Evolutionary conservation across 257 asterid species (phyloP), one percentile per base, ranked within the genome.

Genomic region (Primulina tabacum): DNA sequence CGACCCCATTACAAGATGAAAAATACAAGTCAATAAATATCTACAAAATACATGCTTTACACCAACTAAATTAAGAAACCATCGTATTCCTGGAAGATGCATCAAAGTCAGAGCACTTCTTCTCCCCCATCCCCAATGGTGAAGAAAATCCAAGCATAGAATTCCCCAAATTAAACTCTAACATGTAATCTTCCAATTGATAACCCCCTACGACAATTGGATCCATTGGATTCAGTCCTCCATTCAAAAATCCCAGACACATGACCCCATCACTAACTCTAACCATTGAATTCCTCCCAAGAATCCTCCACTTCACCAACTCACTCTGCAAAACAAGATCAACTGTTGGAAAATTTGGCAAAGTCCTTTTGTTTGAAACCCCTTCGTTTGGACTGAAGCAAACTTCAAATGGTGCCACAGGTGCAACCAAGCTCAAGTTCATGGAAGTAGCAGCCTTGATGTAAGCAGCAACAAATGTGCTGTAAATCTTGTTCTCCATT

Each of bases 221-320:
- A 66, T 85, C 90, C 71, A 33, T 69, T 4, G 78, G 72, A 53
- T 40, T 79, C 80, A 76, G 14, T 35, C 97, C 97, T 32, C 96
- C 97, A 80, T 92, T 86, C 88, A 92, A 75, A 79, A 88, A 81
- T 9, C 92, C 98, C 79, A 90, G 78, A 71, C 98, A 90, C 93
- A 84, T 85, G 4, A 88, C 85, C 1, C 79, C 89, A 56, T 84
- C 87, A 78, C 84, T 71, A 6, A 87, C 83, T 53, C 55, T 61
- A 30, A 92, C 95, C 96, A 92, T 75, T 26, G 88, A 82, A 63
- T 90, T 87, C 78, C 84, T 84, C 12, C 89, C 88, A 64, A 64
- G 57, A 20, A 92, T 72, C 67, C 86, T 85, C 97, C 92, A 88
- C 74, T 82, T 88, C 68, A 92, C 97, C 89, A 88, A 34, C 82